Conservation (phyloP, 2,329 filamentous ascomycete species). For the Fusarium sp. region DNA sequence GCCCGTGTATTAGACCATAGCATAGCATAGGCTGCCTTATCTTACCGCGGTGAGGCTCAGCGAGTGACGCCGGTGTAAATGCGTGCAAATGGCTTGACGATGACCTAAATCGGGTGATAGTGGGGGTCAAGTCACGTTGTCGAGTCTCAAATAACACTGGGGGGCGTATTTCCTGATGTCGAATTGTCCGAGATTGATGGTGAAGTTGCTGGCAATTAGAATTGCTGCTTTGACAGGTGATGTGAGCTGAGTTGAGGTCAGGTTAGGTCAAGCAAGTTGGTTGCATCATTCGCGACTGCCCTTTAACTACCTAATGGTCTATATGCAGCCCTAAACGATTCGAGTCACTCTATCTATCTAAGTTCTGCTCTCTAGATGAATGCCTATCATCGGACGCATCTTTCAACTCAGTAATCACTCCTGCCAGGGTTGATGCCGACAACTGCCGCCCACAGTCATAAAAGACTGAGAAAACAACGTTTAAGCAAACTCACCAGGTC, state of each 20-base stretch:
- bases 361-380: background rate
- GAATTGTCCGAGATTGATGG: constrained; percentile 30
- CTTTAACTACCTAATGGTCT: constrained; percentile 14
- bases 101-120: constrained; percentile 43
- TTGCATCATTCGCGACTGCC: constrained; percentile 8
- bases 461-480: constrained; percentile 13
- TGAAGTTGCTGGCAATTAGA: constrained; percentile 3
- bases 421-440: constrained; percentile 27
- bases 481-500: constrained; percentile 15
- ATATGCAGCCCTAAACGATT: constrained; percentile 25
- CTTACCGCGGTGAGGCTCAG: constrained; percentile 31
- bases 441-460: constrained; percentile 33
- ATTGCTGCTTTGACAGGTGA: constrained; percentile 11
- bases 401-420: background rate
- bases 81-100: constrained; percentile 35
- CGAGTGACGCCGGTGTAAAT: constrained; percentile 24
- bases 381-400: constrained; percentile 10
- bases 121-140: constrained; percentile 49
- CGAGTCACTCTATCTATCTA: constrained; percentile 12
- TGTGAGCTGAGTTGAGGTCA: background rate
- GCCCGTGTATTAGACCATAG: background rate
- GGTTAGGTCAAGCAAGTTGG: constrained; percentile 1
- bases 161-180: background rate
- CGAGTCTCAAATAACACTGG: constrained; percentile 16
- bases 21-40: constrained; percentile 18